Evolutionary conservation across 129 eudicot species (phyloP).

Genomic region (Centaurea solstitialis): DNA sequence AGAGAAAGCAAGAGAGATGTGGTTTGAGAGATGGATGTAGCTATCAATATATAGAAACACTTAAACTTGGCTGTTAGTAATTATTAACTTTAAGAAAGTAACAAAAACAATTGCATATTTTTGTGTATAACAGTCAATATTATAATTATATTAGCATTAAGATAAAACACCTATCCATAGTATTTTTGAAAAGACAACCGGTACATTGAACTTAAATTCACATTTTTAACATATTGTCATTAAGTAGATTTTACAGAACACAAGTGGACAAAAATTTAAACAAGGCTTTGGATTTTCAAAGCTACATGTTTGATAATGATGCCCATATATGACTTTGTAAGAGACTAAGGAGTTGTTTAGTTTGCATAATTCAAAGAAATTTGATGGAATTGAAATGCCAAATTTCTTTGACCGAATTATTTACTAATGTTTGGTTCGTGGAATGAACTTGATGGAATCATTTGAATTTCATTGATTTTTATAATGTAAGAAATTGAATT

Average conservation of each 20-base stretch:
- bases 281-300: neutral
- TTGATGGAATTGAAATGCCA: too few relatives aligned
- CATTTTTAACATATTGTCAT: neutral
- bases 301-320: neutral
- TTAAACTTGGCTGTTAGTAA: neutral
- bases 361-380: too few relatives aligned
- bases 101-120: neutral
- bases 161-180: neutral
- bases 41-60: conserved; percentile 34
- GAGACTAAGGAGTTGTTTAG: too few relatives aligned
- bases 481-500: too few relatives aligned
- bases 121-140: neutral
- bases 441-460: too few relatives aligned
- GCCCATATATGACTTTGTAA: neutral
- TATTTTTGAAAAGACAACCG: neutral
- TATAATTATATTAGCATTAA: too few relatives aligned
- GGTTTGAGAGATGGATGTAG: conserved; percentile 20
- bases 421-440: too few relatives aligned
- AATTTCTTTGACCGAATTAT: too few relatives aligned
- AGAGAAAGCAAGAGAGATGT: neutral
- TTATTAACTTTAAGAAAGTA: neutral
- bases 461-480: too few relatives aligned
- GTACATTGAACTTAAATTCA: neutral
- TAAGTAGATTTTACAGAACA: too few relatives aligned
- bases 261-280: neutral